phyloP scores from a whole-genome alignment of 2,329 filamentous ascomycete species.

The Colletotrichum sp. region DNA sequence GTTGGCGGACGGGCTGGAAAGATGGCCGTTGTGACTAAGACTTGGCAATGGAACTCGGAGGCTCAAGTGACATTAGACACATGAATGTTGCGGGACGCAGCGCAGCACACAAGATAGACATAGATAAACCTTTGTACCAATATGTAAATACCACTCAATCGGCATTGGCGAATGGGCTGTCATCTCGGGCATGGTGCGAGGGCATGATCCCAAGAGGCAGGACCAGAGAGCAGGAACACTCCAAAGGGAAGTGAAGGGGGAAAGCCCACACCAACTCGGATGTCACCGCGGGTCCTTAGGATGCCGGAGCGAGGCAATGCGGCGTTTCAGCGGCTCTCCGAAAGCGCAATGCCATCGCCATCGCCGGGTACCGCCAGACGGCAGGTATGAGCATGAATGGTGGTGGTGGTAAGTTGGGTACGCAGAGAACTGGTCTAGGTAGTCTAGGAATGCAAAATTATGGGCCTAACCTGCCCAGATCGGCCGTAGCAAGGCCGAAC shows the following conservation, averaged over 20 bases:
- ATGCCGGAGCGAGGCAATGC: neutral
- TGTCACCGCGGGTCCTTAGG: neutral
- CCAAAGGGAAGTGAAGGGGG: neutral
- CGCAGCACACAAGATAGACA: neutral
- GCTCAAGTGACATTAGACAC: neutral
- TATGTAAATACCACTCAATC: neutral
- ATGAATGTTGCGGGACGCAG: neutral
- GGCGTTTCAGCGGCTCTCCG: neutral
- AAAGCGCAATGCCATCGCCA: neutral
- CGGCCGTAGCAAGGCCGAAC: slow-evolving; percentile 8
- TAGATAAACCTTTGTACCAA: neutral
- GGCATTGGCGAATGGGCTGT: neutral
- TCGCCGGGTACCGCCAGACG: neutral
- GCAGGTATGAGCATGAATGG: neutral
- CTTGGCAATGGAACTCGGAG: neutral
- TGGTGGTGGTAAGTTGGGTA: neutral
- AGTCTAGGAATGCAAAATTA: neutral
- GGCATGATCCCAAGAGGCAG: neutral
- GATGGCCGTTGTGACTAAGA: slow-evolving; percentile 65
- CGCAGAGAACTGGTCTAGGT: neutral
- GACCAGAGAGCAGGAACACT: neutral
- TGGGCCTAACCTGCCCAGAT: neutral
- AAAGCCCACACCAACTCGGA: neutral
- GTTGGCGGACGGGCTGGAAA: slow-evolving; percentile 91
- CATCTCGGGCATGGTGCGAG: neutral